Evolutionary conservation across 805 yeast genomes (phyloP).

Genomic region (Candida dajiaensis): DNA sequence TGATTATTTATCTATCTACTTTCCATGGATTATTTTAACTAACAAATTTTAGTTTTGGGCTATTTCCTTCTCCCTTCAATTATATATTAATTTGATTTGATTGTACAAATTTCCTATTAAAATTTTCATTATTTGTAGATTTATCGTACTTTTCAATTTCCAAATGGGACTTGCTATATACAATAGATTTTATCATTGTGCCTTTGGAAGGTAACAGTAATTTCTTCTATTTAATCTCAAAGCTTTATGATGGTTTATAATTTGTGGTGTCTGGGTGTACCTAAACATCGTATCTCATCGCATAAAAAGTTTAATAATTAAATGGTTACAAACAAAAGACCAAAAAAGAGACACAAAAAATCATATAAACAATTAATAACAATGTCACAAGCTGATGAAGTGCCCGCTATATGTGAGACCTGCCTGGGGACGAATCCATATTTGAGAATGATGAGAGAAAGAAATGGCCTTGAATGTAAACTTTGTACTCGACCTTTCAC

Average conservation of each 20-base stretch:
- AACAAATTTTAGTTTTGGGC: slow-evolving; percentile 1
- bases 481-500: slow-evolving; percentile 83
- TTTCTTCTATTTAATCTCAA: too few relatives aligned
- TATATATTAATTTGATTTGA: background rate
- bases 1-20: too few relatives aligned
- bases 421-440: slow-evolving; percentile 69
- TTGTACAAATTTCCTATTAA: background rate
- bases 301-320: too few relatives aligned
- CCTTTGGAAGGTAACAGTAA: too few relatives aligned
- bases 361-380: background rate
- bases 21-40: slow-evolving; percentile 2
- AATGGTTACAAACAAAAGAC: background rate
- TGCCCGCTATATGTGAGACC: slow-evolving; percentile 62
- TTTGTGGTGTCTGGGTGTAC: too few relatives aligned
- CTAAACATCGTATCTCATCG: background rate
- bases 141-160: too few relatives aligned
- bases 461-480: slow-evolving; percentile 75
- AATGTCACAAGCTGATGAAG: slow-evolving; percentile 11
- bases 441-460: slow-evolving; percentile 65
- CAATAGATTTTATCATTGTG: too few relatives aligned
- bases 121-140: background rate
- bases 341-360: too few relatives aligned
- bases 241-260: too few relatives aligned
- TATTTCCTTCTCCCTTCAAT: too few relatives aligned
- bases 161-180: too few relatives aligned